A percentile compares a stretch with the other conserved stretches of the same genome.
These are phyloP conservation scores for Uncinocarpus reesii DNA, from an alignment of 2,329 filamentous ascomycete species.

Conservation along the genomic window DNA sequence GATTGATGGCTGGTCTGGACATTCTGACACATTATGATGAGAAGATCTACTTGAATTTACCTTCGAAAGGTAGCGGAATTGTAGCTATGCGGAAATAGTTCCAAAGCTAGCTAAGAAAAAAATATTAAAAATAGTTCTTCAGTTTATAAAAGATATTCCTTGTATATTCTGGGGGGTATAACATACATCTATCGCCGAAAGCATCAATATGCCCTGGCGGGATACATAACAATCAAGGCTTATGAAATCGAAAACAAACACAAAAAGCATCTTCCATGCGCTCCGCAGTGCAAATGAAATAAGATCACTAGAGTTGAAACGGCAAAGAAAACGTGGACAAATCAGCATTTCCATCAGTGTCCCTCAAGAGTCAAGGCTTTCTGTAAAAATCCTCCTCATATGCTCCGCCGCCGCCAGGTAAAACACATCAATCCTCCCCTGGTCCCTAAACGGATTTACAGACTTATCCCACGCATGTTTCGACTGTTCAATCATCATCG, in stretches of 20 bases:
- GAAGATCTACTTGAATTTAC: background rate
- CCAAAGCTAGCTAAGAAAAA: background rate
- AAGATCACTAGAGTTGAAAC: background rate
- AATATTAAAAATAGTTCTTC: background rate
- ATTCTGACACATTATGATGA: too few relatives aligned
- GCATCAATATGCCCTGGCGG: too few relatives aligned
- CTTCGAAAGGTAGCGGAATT: background rate
- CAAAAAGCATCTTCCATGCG: too few relatives aligned
- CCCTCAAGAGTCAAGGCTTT: background rate
- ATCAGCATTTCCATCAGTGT: background rate
- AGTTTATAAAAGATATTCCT: too few relatives aligned
- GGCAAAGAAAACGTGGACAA: too few relatives aligned
- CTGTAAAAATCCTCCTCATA: constrained; percentile 31
- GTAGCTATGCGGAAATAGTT: background rate
- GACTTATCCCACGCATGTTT: constrained; percentile 42
- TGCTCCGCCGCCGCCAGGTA: constrained; percentile 37
- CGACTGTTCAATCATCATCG: constrained; percentile 39
- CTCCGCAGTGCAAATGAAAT: background rate
- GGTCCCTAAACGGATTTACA: constrained; percentile 39
- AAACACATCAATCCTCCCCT: constrained; percentile 32
- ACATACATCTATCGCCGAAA: too few relatives aligned
- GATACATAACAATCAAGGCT: too few relatives aligned
- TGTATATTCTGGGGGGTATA: too few relatives aligned
- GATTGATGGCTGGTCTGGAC: background rate
- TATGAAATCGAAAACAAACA: too few relatives aligned